Base-by-base conservation (phyloP, 805 yeast genomes). In the Candida sithepensis region DNA sequence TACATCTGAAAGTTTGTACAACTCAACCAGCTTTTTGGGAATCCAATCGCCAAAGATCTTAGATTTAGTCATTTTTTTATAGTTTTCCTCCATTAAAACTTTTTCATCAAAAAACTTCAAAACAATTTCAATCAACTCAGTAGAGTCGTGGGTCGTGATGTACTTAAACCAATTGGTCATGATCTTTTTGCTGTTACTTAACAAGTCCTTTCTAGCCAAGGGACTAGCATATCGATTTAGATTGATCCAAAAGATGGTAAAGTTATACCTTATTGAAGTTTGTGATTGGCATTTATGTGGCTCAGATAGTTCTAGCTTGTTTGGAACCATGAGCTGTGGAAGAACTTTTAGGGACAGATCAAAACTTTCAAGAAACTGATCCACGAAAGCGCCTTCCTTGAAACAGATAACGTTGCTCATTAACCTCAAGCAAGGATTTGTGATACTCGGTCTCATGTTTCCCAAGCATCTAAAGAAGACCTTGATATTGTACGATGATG, bases 41-140 rank as follows among this genome's bases (percentile, higher is more conserved):
- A 84, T 78, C 72, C 85, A 79, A 60, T 91, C 97, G 56, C 88
- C 88, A 58, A 92, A 76, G 14, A 90, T 75, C 50, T 81, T 79
- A 50, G 88, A 77, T 61, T 90, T 91, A 0, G 89, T 77, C 50
- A 83, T 70, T 57, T 82, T 84, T 54, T 79, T 79, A 60, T 82
- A 85, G 12, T 75, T 66, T 2, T 69, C 58, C 54, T 91, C 97
- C 23, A 68, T 62, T 32, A 88, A 58, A 2, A 91, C 74, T 20
- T 70, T 67, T 1, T 66, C 59, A 16, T 73, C 78, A 48, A 88
- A 67, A 22, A 80, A 72, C 0, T 64, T 61, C 2, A 88, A 47
- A 0, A 84, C 68, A 20, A 60, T 44, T 0, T 47, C 47, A 12
- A 83, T 59, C 3, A 74, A 45, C 1, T 68, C 70, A 6, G 65